Conservation (phyloP, 2,329 filamentous ascomycete species). For the Colletotrichum caudatum region DNA sequence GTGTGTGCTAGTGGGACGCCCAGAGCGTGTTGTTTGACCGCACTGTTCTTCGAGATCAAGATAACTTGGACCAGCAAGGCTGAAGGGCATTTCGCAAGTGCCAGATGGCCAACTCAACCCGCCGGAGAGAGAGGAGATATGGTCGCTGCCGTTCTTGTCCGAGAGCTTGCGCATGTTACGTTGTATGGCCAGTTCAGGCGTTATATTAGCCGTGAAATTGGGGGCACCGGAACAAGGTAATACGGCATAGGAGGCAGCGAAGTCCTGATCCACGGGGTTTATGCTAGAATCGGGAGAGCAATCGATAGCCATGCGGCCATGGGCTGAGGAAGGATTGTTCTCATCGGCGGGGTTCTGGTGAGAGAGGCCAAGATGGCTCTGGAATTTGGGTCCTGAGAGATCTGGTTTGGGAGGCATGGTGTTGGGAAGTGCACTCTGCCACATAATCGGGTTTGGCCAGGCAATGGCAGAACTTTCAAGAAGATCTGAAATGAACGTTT, state of each 20-base stretch:
- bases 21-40: neutral
- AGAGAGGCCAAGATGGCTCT: neutral
- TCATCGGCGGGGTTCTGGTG: neutral
- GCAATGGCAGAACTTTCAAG: conserved; percentile 80
- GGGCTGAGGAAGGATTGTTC: neutral
- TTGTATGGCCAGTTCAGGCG: neutral
- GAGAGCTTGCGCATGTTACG: conserved; percentile 41
- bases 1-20: neutral
- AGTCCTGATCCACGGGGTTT: neutral
- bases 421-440: conserved; percentile 62
- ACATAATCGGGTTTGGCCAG: conserved; percentile 82
- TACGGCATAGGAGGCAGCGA: neutral
- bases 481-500: conserved; percentile 61
- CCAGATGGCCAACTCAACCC: neutral
- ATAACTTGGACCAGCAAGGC: neutral
- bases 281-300: neutral
- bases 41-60: neutral
- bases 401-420: conserved; percentile 51
- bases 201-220: too few species aligned
- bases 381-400: neutral
- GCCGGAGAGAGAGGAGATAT: conserved; percentile 42
- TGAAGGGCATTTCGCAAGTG: neutral
- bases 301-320: neutral
- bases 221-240: neutral
- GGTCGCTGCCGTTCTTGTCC: conserved; percentile 60